Conservation (phyloP, 441 rosid genomes). For the Bocquillonia castaneifolia region DNA sequence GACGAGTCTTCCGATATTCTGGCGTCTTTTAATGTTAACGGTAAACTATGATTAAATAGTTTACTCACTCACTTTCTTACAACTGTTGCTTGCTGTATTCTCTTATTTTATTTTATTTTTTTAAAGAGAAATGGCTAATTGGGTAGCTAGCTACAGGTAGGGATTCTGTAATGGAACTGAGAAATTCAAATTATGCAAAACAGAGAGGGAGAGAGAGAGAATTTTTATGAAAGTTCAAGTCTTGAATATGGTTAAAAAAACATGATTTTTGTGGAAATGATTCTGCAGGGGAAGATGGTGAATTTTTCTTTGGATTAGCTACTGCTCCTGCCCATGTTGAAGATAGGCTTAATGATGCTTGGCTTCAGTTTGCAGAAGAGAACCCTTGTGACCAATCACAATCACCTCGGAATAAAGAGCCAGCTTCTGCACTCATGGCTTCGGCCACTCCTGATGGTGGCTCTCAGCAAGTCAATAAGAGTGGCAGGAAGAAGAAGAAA, state of each 20-base stretch:
- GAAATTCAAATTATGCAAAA: too few relatives aligned
- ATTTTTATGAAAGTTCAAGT: too few relatives aligned
- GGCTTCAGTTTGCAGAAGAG: constrained; percentile 87
- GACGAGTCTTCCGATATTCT: constrained; percentile 68
- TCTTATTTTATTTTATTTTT: too few relatives aligned
- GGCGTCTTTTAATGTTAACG: constrained; percentile 56
- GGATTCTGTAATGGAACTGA: too few relatives aligned
- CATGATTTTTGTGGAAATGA: neutral
- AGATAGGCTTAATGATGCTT: constrained; percentile 89
- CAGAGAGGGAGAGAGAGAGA: too few relatives aligned
- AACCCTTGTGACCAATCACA: constrained; percentile 36
- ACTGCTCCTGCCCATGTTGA: constrained; percentile 97
- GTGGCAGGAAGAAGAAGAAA: constrained; percentile 36
- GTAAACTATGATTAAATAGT: too few relatives aligned
- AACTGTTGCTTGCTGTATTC: too few relatives aligned
- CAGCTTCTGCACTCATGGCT: constrained; percentile 47
- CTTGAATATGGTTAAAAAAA: too few relatives aligned
- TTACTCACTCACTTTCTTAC: neutral
- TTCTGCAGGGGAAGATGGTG: constrained; percentile 41
- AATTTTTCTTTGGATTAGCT: constrained; percentile 92
- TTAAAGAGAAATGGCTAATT: too few relatives aligned
- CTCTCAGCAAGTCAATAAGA: constrained; percentile 40
- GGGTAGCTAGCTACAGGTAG: too few relatives aligned
- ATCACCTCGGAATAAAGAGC: constrained; percentile 26
- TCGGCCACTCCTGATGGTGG: constrained; percentile 55